Conservation (phyloP, 73 alveolate genomes). For the Tetrahymena thermophila region DNA sequence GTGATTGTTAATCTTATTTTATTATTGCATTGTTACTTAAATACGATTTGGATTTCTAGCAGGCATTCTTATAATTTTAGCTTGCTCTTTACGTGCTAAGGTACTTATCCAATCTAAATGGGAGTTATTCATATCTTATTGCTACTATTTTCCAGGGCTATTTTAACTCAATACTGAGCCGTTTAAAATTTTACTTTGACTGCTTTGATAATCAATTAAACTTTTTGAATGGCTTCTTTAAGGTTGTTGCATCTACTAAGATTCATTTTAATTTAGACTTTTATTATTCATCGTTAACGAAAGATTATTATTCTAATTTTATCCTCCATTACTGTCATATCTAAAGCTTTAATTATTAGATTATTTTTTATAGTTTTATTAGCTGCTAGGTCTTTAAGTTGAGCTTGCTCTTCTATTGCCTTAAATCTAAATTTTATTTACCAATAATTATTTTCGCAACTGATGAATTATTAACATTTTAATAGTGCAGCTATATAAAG, state of each 20-base stretch:
- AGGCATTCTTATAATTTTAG: background rate
- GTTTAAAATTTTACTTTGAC: background rate
- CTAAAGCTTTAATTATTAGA: background rate
- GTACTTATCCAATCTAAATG: background rate
- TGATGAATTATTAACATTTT: too few relatives aligned
- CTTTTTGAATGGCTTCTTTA: background rate
- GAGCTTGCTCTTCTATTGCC: background rate
- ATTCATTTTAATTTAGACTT: background rate
- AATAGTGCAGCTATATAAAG: background rate
- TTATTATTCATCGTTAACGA: background rate
- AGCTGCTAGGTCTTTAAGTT: background rate
- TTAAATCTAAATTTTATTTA: background rate
- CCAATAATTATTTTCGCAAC: background rate
- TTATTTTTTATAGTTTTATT: background rate
- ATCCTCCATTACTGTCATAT: background rate
- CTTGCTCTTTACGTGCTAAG: background rate
- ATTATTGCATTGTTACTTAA: background rate
- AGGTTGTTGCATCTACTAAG: background rate
- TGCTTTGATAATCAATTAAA: background rate
- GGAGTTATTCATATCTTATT: background rate
- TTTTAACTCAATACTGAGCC: background rate
- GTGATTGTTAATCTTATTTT: background rate
- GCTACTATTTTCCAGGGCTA: background rate
- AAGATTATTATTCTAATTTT: background rate
- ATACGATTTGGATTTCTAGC: conserved; percentile 1